Evolutionary conservation across 2,329 filamentous ascomycete genomes (phyloP), one percentile per base, ranked within the genome.

Genomic region (Rutstroemia sp.): DNA sequence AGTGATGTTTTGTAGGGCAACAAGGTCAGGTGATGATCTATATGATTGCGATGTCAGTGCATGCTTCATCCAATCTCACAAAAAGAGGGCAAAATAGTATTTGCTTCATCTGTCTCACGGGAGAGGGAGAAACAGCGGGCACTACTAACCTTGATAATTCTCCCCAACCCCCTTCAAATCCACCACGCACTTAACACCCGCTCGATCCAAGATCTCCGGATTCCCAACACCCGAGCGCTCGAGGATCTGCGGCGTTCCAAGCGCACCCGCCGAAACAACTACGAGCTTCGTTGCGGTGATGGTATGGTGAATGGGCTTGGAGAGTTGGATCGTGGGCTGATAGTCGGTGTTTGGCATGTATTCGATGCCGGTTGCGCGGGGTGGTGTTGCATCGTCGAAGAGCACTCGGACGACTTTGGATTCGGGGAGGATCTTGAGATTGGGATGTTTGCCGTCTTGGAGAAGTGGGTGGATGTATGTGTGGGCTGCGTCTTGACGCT

Each of bases 161-260:
- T 75, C 67, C 2, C 81, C 79, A 0, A 83, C 80, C 2, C 77
- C 78, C 0, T 76, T 75, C 1, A 81, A 65, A 48, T 79, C 71
- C 2, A 74, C 70, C 1, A 77, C 64, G 3, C 77, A 64, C 1
- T 75, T 71, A 2, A 84, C 74, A 0, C 73, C 75, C 0, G 76
- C 73, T 18, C 69, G 70, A 44, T 74, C 65, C 1, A 86, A 73
- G 5, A 82, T 63, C 1, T 76, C 71, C 0, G 73, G 70, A 46
- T 74, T 72, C n/a, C 81, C 82, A 1, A 87, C 64, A 7, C 84
- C 84, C 0, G 83, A 87, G 19, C 83, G 72, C 65, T 87, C 82
- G 0, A 87, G 75, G 1, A 87, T 73, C 39, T 67, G 67, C 27
- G 68, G 65, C 16, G 65, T 68, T 8, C 72, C 72, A 9, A 66